phyloP scores from a whole-genome alignment of 345 rosid genomes.

The Eucalyptus cloeziana region DNA sequence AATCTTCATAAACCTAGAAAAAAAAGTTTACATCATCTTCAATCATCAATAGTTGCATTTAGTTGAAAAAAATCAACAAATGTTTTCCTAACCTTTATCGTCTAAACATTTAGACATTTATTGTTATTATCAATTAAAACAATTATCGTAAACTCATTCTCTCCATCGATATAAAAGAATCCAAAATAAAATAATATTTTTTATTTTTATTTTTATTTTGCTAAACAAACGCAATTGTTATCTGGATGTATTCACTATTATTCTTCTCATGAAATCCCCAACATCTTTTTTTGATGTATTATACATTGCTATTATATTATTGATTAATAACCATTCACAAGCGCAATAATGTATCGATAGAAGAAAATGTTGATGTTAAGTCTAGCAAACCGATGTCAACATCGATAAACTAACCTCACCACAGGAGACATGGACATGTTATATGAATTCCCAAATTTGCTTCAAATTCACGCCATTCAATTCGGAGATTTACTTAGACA shows the following conservation, averaged over 20 bases:
- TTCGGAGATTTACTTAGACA: not conserved
- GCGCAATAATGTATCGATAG: rapidly evolving
- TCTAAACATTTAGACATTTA: not conserved
- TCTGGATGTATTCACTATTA: not conserved
- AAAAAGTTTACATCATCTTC: not conserved
- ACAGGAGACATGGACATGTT: not conserved
- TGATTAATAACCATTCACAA: not conserved
- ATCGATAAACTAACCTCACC: not conserved
- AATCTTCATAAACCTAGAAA: not conserved
- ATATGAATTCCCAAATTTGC: not conserved
- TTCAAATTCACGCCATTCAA: not conserved
- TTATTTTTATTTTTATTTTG: too few species aligned
- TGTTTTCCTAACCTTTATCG: not conserved
- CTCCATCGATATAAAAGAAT: not conserved
- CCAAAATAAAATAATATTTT: not conserved
- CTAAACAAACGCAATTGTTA: not conserved
- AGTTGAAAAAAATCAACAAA: not conserved
- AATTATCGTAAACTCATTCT: rapidly evolving
- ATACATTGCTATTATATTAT: not conserved
- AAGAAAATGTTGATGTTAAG: not conserved
- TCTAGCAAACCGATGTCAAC: not conserved
- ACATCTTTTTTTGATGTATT: not conserved
- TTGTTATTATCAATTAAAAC: not conserved
- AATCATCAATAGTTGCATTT: not conserved
- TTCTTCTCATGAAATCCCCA: not conserved